Conservation (phyloP, 2,329 filamentous ascomycete species). For the Monosporascus cannonballus region DNA sequence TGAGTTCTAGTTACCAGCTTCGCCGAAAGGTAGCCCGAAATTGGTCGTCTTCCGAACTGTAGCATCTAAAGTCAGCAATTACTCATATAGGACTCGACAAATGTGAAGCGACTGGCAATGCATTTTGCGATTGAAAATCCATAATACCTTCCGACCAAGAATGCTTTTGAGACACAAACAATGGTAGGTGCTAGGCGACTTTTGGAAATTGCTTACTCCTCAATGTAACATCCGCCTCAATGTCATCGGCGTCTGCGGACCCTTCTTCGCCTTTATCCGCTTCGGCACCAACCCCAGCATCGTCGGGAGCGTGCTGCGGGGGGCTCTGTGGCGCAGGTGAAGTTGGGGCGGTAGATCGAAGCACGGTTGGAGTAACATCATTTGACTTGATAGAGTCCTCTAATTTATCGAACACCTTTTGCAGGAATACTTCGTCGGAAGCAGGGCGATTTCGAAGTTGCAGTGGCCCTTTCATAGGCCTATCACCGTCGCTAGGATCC, state of each 20-base stretch:
- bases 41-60: constrained; percentile 19
- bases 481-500: constrained; percentile 38
- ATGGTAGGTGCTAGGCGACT: too few species aligned
- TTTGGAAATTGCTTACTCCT: not conserved
- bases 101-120: too few species aligned
- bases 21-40: constrained; percentile 22
- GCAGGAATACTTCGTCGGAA: constrained; percentile 49
- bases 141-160: too few species aligned
- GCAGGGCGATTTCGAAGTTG: constrained; percentile 51
- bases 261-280: not conserved
- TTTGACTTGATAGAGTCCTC: constrained; percentile 41
- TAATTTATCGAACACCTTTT: constrained; percentile 44
- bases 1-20: constrained; percentile 7
- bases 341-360: constrained; percentile 19
- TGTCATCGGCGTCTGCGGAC: not conserved
- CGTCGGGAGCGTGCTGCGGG: constrained; percentile 1
- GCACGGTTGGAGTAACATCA: constrained; percentile 39
- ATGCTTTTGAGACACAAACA: too few species aligned
- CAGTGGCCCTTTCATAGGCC: constrained; percentile 43
- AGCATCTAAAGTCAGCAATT: too few species aligned
- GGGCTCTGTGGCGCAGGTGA: not conserved
- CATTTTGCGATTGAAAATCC: too few species aligned
- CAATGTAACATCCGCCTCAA: not conserved
- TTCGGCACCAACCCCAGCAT: constrained; percentile 1
- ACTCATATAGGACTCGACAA: too few species aligned